Evolutionary conservation across 2,329 filamentous ascomycete genomes (phyloP).

Genomic region (Capronia epimyces): DNA sequence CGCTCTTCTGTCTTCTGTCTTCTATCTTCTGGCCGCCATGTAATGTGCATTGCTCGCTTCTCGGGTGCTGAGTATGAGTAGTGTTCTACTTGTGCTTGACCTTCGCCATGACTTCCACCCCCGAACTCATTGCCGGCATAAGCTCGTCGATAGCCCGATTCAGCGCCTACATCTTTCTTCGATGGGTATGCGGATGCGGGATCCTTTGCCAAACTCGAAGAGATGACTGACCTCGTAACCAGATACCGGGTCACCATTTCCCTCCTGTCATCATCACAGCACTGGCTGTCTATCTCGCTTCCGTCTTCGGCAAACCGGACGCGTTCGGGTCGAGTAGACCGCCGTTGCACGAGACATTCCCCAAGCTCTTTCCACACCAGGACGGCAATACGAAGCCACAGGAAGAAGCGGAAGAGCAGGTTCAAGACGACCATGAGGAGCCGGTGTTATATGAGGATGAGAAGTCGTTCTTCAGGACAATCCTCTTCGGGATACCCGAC

Average conservation of each 20-base stretch:
- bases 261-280: constrained; percentile 38
- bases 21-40: too few species aligned
- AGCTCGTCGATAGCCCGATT: constrained; percentile 38
- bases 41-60: constrained; percentile 13
- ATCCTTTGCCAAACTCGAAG: background rate
- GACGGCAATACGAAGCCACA: constrained; percentile 26
- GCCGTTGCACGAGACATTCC: constrained; percentile 20
- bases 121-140: constrained; percentile 32
- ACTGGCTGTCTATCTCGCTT: constrained; percentile 43
- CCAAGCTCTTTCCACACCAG: constrained; percentile 15
- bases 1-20: too few species aligned
- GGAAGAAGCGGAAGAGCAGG: constrained; percentile 31
- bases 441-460: constrained; percentile 56
- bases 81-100: background rate
- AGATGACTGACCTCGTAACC: constrained; percentile 4
- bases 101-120: constrained; percentile 33
- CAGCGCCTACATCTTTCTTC: constrained; percentile 38
- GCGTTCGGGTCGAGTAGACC: constrained; percentile 20
- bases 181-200: constrained; percentile 38
- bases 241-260: constrained; percentile 39
- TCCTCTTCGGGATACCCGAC: constrained; percentile 72
- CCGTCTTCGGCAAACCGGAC: constrained; percentile 29
- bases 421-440: constrained; percentile 58
- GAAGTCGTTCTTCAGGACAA: constrained; percentile 55
- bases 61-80: constrained; percentile 11